Evolutionary conservation across 108 stramenopile species (phyloP).

Genomic region (Craspedostauros australis): DNA sequence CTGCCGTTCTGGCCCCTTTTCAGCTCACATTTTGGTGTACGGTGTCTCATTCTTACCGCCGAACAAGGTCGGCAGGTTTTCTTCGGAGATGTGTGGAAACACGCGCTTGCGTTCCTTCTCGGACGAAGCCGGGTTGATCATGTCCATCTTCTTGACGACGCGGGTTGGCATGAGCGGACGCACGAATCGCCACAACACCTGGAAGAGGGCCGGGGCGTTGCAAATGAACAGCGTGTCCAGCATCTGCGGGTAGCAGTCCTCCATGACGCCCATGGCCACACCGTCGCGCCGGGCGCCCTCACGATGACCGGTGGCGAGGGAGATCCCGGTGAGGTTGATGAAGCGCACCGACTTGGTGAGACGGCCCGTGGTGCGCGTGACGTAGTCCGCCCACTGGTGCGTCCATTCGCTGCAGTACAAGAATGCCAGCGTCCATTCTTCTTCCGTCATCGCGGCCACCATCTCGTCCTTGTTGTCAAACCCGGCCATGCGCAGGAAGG

Average conservation of each 20-base stretch:
- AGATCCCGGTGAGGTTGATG: constrained; percentile 1
- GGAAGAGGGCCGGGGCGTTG: constrained; percentile 12
- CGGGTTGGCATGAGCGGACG: constrained; percentile 15
- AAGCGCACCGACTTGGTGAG: constrained; percentile 14
- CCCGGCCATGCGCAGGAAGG: not conserved
- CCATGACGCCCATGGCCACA: constrained; percentile 1
- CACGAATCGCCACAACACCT: constrained; percentile 3
- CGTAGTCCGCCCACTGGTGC: constrained; percentile 13
- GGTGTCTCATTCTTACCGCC: constrained; percentile 9
- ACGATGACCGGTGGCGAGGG: not conserved
- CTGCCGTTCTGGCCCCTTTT: too few relatives aligned
- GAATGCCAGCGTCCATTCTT: not conserved
- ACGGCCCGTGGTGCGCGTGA: constrained; percentile 17
- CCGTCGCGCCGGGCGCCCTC: constrained; percentile 5
- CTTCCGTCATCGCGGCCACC: not conserved
- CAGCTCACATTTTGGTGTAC: too few relatives aligned
- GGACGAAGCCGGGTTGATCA: constrained; percentile 3
- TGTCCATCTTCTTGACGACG: constrained; percentile 13
- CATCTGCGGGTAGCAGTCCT: constrained; percentile 29
- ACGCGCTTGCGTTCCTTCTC: constrained; percentile 4
- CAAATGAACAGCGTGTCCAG: constrained; percentile 12
- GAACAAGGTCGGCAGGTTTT: constrained; percentile 14
- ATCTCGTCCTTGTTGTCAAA: constrained; percentile 2
- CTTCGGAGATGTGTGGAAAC: constrained; percentile 12
- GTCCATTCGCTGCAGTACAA: constrained; percentile 13